Base-by-base conservation (phyloP, 352 stramenopile genomes). In the Phytophthora gonapodyides region DNA sequence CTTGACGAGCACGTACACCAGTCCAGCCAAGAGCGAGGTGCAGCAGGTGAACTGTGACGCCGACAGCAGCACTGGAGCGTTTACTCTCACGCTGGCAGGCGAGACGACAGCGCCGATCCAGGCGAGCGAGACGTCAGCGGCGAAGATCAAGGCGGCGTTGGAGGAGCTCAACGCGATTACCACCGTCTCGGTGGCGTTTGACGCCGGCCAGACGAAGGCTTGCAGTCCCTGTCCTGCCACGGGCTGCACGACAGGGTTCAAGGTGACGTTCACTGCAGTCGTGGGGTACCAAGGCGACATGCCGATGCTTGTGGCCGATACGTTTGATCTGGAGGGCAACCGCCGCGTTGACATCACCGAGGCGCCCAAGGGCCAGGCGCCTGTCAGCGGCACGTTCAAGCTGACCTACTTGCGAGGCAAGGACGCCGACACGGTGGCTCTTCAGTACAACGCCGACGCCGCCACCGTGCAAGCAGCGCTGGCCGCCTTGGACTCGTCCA, bases 11-110 rank as follows among this genome's bases (percentile, higher is more conserved):
- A 88, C 75, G 9, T 97, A 93, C 61, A 55, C 48, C 13, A 81
- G 85, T 10, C 57, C 76, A 19, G 31, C 68, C 7, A 55, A 57
- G 7, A 82, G 62, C 19, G 95, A 99, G 75, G 72, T 97, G 3
- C 96, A 99, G 71, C 67, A 80, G 21, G 81, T 99, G 36, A 81
- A 72, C 5, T 99, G 97, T 58, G 96, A 99, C 64, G 94, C 92
- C 8, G 82, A 72, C 33, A 91, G 80, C 40, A 81, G 50, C 3
- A 73, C 55, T 0, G 96, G 96, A 5, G 84, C 73, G 19, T 99
- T 99, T 67, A 76, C 77, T 0, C 61, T 97, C 3, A 75, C 46
- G 2, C 97, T 98, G 30, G 40, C 82, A n/a, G 93, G 89, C 4
- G 81, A 96, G 44, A 97, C 82, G 13, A 98, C 94, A 5, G 80